Evolutionary conservation across 2,329 filamentous ascomycete genomes (phyloP).

Genomic region (Neophaeococcomyces mojaviensis): DNA sequence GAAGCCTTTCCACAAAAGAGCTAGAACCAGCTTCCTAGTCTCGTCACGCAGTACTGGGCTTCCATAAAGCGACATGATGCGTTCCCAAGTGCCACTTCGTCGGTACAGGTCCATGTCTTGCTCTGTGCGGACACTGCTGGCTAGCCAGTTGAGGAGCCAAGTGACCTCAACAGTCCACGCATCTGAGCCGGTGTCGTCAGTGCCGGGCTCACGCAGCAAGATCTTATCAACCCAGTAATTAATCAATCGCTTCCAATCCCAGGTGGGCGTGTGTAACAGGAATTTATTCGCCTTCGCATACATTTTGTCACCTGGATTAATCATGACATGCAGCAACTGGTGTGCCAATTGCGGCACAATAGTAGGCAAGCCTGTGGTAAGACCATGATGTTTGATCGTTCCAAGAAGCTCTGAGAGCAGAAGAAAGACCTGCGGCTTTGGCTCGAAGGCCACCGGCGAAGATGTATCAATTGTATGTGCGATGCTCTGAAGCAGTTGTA

Average conservation of each 20-base stretch:
- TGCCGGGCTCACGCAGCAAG: slow-evolving; percentile 63
- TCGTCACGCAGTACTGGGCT: slow-evolving; percentile 57
- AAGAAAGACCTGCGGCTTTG: slow-evolving; percentile 56
- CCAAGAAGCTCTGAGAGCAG: slow-evolving; percentile 74
- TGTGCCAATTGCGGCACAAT: slow-evolving; percentile 69
- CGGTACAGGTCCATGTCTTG: slow-evolving; percentile 44
- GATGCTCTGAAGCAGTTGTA: slow-evolving; percentile 54
- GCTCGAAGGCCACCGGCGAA: slow-evolving; percentile 48
- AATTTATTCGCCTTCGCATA: slow-evolving; percentile 84
- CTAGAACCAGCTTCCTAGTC: slow-evolving; percentile 56
- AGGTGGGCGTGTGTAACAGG: slow-evolving; percentile 67
- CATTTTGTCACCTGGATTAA: slow-evolving; percentile 69
- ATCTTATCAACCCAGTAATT: slow-evolving; percentile 61
- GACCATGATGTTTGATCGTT: slow-evolving; percentile 38
- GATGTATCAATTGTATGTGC: slow-evolving; percentile 47
- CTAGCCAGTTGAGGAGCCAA: slow-evolving; percentile 30
- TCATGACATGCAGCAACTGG: slow-evolving; percentile 61
- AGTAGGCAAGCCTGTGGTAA: slow-evolving; percentile 55
- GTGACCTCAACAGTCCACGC: slow-evolving; percentile 55
- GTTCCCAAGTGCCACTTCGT: slow-evolving; percentile 62
- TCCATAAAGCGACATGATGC: slow-evolving; percentile 60
- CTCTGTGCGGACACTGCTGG: slow-evolving; percentile 19
- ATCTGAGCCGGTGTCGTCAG: slow-evolving; percentile 64
- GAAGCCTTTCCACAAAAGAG: slow-evolving; percentile 58
- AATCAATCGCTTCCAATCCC: slow-evolving; percentile 54